Evolutionary conservation across 306 rosid genomes (phyloP).

Genomic region (Casuarina glauca): DNA sequence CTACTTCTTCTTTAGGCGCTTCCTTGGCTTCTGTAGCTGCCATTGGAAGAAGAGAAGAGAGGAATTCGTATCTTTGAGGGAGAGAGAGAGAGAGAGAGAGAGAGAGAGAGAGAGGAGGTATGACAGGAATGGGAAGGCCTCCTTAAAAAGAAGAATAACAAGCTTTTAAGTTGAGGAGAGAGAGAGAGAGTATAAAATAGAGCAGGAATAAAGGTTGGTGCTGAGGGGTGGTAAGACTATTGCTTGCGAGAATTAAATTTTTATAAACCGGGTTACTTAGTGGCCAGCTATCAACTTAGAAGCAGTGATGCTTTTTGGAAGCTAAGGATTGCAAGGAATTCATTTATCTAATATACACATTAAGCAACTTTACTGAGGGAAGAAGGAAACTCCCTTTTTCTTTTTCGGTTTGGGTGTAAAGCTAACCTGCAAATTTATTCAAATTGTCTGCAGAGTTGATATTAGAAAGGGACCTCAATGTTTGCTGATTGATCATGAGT

Average conservation of each 20-base stretch:
- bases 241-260: background rate
- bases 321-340: slow-evolving; percentile 7
- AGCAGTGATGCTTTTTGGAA: slow-evolving; percentile 40
- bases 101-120: background rate
- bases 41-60: slow-evolving; percentile 36
- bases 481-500: too few relatives aligned
- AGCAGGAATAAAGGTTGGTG: slow-evolving; percentile 21
- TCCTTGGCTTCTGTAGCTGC: slow-evolving; percentile 36
- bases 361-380: slow-evolving; percentile 15
- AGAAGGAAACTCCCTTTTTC: background rate
- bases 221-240: slow-evolving; percentile 12
- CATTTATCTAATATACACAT: background rate
- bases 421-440: too few relatives aligned
- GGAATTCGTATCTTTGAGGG: background rate
- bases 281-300: background rate
- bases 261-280: background rate
- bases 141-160: slow-evolving; percentile 19
- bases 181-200: slow-evolving; percentile 6
- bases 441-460: too few relatives aligned
- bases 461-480: too few relatives aligned
- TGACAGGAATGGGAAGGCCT: slow-evolving; percentile 6
- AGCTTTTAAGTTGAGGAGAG: slow-evolving; percentile 15
- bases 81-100: background rate
- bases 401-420: background rate
- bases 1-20: slow-evolving; percentile 38